Evolutionary conservation across 129 eudicot genomes (phyloP).

Genomic region (Apium graveolens): DNA sequence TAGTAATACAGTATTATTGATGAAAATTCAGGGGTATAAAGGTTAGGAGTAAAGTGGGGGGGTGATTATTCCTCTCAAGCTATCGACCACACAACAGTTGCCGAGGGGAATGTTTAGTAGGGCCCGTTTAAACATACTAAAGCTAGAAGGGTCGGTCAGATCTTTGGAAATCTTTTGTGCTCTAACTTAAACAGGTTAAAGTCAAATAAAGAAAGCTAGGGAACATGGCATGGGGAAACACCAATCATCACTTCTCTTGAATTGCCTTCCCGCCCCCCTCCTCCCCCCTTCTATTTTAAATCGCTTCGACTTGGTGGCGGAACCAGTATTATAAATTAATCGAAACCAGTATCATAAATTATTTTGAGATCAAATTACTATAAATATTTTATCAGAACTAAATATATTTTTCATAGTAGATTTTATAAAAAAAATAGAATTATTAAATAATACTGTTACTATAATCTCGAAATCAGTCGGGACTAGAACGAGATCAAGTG

Average conservation of each 20-base stretch:
- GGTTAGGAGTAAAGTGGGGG: not conserved
- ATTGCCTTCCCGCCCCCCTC: constrained; percentile 1
- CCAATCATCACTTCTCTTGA: constrained; percentile 27
- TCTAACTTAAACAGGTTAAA: constrained; percentile 9
- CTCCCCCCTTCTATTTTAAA: not conserved
- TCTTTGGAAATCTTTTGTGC: constrained; percentile 43
- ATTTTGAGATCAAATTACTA: too few relatives aligned
- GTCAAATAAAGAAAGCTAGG: constrained; percentile 10
- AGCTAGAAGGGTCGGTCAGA: constrained; percentile 53
- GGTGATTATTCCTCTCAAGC: constrained; percentile 2
- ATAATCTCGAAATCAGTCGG: too few relatives aligned
- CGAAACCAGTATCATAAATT: too few relatives aligned
- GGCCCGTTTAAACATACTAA: constrained; percentile 18
- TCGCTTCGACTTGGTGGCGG: not conserved
- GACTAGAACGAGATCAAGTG: too few relatives aligned
- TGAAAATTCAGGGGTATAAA: too few relatives aligned
- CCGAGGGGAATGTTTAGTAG: constrained; percentile 81
- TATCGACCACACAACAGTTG: constrained; percentile 30
- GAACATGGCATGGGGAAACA: constrained; percentile 51
- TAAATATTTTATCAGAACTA: too few relatives aligned
- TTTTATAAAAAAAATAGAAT: too few relatives aligned
- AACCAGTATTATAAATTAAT: too few relatives aligned
- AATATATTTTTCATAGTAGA: too few relatives aligned
- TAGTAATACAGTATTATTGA: too few relatives aligned
- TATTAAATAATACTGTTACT: too few relatives aligned